Evolutionary conservation across 805 yeast species (phyloP).

Genomic region (Wickerhamomyces bisporus): DNA sequence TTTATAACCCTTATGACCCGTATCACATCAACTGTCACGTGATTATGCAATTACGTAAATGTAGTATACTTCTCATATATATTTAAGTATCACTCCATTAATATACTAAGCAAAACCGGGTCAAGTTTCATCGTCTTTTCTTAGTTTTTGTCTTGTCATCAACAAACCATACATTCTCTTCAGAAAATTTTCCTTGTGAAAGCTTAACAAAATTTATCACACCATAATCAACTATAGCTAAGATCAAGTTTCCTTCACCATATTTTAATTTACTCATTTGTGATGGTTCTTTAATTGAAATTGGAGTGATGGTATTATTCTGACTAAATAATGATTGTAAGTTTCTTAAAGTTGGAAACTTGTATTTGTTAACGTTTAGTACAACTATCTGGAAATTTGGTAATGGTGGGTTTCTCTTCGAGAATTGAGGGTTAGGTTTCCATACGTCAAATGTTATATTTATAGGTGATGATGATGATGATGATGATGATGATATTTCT

Average conservation of each 20-base stretch:
- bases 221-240: constrained; percentile 75
- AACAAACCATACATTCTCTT: constrained; percentile 28
- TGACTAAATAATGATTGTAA: constrained; percentile 31
- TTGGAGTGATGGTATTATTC: constrained; percentile 3
- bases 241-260: constrained; percentile 46
- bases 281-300: constrained; percentile 15
- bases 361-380: constrained; percentile 37
- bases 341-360: constrained; percentile 44
- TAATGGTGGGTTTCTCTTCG: constrained; percentile 58
- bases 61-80: too few species aligned
- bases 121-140: not conserved
- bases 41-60: too few species aligned
- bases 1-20: too few species aligned
- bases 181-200: constrained; percentile 43
- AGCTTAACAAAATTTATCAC: constrained; percentile 60
- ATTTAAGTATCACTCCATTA: too few species aligned
- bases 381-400: constrained; percentile 77
- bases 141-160: not conserved
- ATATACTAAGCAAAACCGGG: too few species aligned
- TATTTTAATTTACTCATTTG: constrained; percentile 38
- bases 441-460: constrained; percentile 57
- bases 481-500: constrained; percentile 9
- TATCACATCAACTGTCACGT: too few species aligned
- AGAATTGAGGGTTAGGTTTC: constrained; percentile 74
- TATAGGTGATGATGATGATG: not conserved